These are phyloP conservation scores for Fusarium sambucinum DNA, from an alignment of 2,329 filamentous ascomycete species.

Conservation along the genomic window DNA sequence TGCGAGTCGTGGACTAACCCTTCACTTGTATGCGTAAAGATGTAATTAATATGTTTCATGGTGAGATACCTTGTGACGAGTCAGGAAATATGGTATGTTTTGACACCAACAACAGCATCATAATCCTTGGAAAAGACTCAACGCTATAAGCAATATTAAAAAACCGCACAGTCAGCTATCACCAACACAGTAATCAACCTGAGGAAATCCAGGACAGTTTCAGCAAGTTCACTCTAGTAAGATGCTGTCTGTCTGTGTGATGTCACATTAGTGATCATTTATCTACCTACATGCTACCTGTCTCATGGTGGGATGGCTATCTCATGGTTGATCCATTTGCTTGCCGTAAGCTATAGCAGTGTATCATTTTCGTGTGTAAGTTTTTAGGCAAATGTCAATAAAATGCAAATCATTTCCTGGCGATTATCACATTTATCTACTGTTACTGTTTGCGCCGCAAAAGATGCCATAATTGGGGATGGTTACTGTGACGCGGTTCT, in stretches of 20 bases:
- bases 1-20: neutral
- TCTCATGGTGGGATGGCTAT: slow-evolving; percentile 21
- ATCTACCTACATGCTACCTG: slow-evolving; percentile 14
- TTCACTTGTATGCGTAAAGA: neutral
- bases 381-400: neutral
- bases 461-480: neutral
- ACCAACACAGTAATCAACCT: neutral
- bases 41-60: neutral
- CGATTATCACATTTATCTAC: neutral
- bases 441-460: neutral
- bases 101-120: too few species aligned
- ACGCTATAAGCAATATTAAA: too few species aligned
- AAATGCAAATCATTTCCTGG: neutral
- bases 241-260: neutral
- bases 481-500: neutral
- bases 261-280: slow-evolving; percentile 11
- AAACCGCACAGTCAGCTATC: slow-evolving; percentile 13
- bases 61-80: slow-evolving; percentile 8
- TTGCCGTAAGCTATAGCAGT: neutral
- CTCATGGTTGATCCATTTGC: slow-evolving; percentile 10
- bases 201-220: neutral
- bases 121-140: too few species aligned
- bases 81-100: slow-evolving; percentile 11
- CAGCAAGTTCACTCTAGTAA: neutral
- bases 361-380: neutral